Conservation (phyloP, 305 asterid species). For the Petunia hybrid region DNA sequence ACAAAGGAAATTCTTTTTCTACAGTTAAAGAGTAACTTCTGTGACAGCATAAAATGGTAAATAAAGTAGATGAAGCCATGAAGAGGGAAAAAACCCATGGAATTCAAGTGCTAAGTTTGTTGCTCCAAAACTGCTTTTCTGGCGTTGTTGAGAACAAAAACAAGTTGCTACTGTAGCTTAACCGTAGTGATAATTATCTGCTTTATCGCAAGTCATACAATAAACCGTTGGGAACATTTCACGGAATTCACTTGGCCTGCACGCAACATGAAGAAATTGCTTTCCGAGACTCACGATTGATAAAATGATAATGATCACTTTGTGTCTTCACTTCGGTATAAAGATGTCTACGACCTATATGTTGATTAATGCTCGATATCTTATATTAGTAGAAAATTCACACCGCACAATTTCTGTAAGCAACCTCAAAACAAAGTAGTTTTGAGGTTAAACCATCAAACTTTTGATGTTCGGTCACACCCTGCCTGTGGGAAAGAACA, state of each 20-base stretch:
- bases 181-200: too few relatives aligned
- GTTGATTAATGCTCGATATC: neutral
- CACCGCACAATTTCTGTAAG: neutral
- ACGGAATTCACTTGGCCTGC: constrained; percentile 6
- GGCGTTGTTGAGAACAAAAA: neutral
- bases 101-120: neutral
- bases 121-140: neutral
- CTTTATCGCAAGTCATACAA: too few relatives aligned
- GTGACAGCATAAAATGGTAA: neutral
- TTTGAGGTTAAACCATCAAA: neutral
- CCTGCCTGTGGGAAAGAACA: neutral
- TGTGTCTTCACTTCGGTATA: too few relatives aligned
- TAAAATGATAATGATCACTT: neutral
- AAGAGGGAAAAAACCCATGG: neutral
- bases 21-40: neutral
- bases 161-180: too few relatives aligned
- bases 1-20: neutral
- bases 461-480: neutral
- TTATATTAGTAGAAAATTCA: neutral
- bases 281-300: neutral
- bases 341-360: neutral
- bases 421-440: neutral
- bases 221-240: neutral
- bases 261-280: neutral
- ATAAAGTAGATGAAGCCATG: neutral